Evolutionary conservation across 495 filamentous ascomycete species (phyloP).

Genomic region (Lasiosphaeris hirsuta): DNA sequence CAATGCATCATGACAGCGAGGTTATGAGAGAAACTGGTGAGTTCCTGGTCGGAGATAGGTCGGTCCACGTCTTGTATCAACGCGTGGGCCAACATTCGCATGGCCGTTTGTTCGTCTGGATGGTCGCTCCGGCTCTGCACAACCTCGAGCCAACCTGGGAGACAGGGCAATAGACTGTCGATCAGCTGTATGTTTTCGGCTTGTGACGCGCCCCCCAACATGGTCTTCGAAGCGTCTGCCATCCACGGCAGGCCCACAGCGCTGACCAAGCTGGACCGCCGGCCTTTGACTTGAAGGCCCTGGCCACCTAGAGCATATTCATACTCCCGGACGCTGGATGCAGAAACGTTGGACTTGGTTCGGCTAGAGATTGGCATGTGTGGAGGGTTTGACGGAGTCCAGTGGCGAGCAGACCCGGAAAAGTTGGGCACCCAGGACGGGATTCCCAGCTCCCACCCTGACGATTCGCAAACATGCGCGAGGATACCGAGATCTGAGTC

Average conservation of each 20-base stretch:
- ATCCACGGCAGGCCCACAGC: not conserved
- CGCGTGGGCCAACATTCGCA: too few species aligned
- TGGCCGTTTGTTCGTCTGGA: too few species aligned
- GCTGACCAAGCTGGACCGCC: not conserved
- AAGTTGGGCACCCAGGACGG: conserved; percentile 4
- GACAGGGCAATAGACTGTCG: too few species aligned
- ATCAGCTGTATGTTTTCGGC: not conserved
- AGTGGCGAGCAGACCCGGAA: not conserved
- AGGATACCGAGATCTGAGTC: not conserved
- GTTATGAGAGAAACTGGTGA: too few species aligned
- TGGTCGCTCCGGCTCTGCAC: too few species aligned
- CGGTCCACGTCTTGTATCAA: too few species aligned
- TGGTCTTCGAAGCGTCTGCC: not conserved
- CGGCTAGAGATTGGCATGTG: not conserved
- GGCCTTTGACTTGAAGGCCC: not conserved
- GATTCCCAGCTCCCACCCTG: conserved; percentile 1
- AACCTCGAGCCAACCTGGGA: too few species aligned
- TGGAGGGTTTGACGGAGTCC: not conserved
- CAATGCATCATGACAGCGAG: too few species aligned
- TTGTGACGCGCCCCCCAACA: not conserved
- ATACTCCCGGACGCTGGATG: not conserved
- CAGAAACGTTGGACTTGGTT: not conserved
- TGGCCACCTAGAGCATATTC: not conserved
- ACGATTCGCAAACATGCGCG: not conserved
- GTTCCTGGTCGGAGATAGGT: too few species aligned